A percentile compares a stretch with the other conserved stretches of the same genome.
These are phyloP conservation scores for Immersiella caudata DNA, from an alignment of 495 filamentous ascomycete genomes.

Conservation along the genomic window DNA sequence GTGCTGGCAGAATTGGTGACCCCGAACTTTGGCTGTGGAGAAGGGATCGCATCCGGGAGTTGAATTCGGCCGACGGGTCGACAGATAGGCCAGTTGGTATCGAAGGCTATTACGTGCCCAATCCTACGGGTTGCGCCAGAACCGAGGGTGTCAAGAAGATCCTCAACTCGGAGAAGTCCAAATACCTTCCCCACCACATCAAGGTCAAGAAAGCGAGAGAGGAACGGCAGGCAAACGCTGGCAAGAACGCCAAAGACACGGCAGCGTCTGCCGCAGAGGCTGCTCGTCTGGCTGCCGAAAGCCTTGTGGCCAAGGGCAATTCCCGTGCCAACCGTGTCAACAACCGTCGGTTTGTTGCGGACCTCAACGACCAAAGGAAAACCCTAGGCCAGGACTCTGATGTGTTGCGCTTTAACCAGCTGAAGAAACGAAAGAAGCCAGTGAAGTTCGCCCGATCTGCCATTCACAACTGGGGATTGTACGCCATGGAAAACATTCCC, in stretches of 20 bases:
- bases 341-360: conserved; percentile 89
- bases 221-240: conserved; percentile 79
- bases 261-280: conserved; percentile 68
- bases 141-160: conserved; percentile 95
- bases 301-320: conserved; percentile 71
- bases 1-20: conserved; percentile 60
- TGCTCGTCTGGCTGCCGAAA: conserved; percentile 76
- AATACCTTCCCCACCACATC: conserved; percentile 96
- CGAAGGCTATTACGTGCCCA: conserved; percentile 89
- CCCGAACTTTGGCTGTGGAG: conserved; percentile 83
- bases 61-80: conserved; percentile 59
- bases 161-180: conserved; percentile 93
- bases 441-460: conserved; percentile 97
- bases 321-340: conserved; percentile 92
- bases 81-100: conserved; percentile 59
- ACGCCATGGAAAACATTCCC: conserved; percentile 94
- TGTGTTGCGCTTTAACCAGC: conserved; percentile 94
- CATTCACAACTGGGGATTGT: conserved; percentile 98
- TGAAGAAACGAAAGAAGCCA: conserved; percentile 99
- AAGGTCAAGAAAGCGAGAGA: conserved; percentile 88
- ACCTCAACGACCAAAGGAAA: conserved; percentile 92
- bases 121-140: conserved; percentile 78
- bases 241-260: conserved; percentile 67
- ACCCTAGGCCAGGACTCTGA: conserved; percentile 83
- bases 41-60: conserved; percentile 83